phyloP scores from a whole-genome alignment of 225 moss, liverwort and hornwort species.

The Neckera pumila region DNA sequence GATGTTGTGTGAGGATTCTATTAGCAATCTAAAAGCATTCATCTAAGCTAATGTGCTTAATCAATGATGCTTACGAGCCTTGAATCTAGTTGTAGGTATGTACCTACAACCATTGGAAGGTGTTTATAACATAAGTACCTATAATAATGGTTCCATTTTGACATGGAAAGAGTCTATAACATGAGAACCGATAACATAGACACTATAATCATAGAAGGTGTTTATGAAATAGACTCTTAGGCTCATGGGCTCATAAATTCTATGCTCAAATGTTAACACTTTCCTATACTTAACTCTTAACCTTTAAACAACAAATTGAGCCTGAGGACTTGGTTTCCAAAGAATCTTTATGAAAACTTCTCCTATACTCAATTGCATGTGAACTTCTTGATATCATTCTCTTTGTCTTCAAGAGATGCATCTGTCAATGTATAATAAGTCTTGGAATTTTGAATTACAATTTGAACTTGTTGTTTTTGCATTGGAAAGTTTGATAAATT shows the following conservation, averaged over 20 bases:
- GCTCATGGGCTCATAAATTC: no score
- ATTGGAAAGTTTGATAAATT: not conserved
- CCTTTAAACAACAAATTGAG: not conserved
- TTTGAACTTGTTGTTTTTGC: not conserved
- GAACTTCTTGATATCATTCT: not conserved
- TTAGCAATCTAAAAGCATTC: not conserved
- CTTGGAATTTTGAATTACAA: not conserved
- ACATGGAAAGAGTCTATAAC: no score
- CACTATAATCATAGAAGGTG: no score
- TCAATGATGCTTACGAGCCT: no score
- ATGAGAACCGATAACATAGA: no score
- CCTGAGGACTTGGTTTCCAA: not conserved
- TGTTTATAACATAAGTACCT: no score
- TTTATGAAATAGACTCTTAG: no score
- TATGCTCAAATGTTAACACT: no score
- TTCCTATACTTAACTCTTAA: no score
- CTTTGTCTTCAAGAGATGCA: not conserved
- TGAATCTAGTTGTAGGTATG: no score
- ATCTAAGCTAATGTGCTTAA: not conserved
- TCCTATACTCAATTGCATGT: not conserved
- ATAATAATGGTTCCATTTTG: no score
- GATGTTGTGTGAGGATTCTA: not conserved
- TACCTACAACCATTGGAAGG: no score
- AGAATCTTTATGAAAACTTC: not conserved
- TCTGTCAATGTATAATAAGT: not conserved